Conservation (phyloP, 2,329 filamentous ascomycete species). For the Trichoderma koningiopsis region DNA sequence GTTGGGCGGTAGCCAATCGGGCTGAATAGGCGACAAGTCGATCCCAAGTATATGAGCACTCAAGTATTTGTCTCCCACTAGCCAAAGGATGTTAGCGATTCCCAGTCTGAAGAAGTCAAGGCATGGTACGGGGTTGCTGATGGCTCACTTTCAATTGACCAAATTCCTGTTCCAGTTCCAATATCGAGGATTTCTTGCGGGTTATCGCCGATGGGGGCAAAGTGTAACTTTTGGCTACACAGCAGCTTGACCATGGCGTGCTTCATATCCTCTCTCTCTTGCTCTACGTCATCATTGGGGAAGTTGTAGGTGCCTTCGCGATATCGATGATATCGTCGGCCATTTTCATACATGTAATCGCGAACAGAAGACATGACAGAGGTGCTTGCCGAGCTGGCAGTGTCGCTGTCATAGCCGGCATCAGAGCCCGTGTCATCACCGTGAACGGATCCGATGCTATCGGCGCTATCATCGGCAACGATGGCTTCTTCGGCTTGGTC, state of each 20-base stretch:
- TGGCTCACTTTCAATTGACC: constrained; percentile 57
- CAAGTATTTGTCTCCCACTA: constrained; percentile 51
- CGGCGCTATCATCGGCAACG: constrained; percentile 38
- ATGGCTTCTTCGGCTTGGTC: constrained; percentile 43
- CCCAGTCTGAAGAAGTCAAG: not conserved
- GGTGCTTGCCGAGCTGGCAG: constrained; percentile 41
- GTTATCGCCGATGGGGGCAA: constrained; percentile 52
- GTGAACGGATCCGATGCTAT: constrained; percentile 28
- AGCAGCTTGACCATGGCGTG: constrained; percentile 55
- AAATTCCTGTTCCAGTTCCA: constrained; percentile 61
- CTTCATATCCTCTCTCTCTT: constrained; percentile 60
- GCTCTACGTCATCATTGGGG: constrained; percentile 62
- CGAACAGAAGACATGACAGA: constrained; percentile 46
- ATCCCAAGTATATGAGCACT: constrained; percentile 48
- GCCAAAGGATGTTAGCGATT: not conserved
- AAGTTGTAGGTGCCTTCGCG: constrained; percentile 59
- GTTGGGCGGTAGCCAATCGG: constrained; percentile 57
- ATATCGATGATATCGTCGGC: constrained; percentile 60
- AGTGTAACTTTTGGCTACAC: constrained; percentile 52
- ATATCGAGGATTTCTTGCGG: constrained; percentile 58
- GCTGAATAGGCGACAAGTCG: constrained; percentile 53
- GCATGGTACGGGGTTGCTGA: not conserved
- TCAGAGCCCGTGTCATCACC: constrained; percentile 35
- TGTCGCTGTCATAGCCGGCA: constrained; percentile 44
- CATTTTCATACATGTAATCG: constrained; percentile 59